Evolutionary conservation across 352 stramenopile species (phyloP), one percentile per base, ranked within the genome.

Genomic region (Bremia lactucae): DNA sequence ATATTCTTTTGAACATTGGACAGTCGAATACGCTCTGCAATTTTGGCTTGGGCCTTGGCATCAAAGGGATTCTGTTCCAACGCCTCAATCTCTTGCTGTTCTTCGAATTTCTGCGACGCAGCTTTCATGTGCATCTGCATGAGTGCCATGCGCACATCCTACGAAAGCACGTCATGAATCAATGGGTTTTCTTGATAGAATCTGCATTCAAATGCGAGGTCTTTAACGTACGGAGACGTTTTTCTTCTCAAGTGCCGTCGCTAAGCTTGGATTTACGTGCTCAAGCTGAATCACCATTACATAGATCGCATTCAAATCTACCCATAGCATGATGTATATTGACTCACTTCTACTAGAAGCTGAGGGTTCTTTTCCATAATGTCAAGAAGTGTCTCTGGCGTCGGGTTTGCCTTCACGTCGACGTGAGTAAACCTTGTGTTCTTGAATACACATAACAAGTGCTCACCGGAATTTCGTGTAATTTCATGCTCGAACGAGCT

Each of bases 1-100:
- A 94, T 89, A 43, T 92, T 94, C 31, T 86, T 77, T 44, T 94
- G 77, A 9, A 94, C 78, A 29, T 94, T 94, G 6, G 61, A 79
- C 1, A 89, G 42, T 10, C 79, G 74, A 49, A 94, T 94, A 31
- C 68, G 68, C 54, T 94, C 79, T 40, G 80, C 81, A 31, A 94
- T 91, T 52, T 89, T 72, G 13, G 62, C 72, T 38, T 94, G 81
- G 5, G 79, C 76, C 15, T 58, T 68, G 9, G 66, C 68, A 26
- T 90, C 78, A 36, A 90, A 87, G 8, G 79, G 81, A 46, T 94
- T 88, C 9, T 43, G 49, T 24, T 91, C 74, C 25, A 93, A 46
- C 8, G 68, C 63, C 9, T 57, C 36, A 24, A 83, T 70, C 43
- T 89, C 75, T 43, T 87, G 68, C 24, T 93, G 63, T 47, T 90